Conservation (phyloP, 2,329 filamentous ascomycete genomes). For the Exserohilum turcica region DNA sequence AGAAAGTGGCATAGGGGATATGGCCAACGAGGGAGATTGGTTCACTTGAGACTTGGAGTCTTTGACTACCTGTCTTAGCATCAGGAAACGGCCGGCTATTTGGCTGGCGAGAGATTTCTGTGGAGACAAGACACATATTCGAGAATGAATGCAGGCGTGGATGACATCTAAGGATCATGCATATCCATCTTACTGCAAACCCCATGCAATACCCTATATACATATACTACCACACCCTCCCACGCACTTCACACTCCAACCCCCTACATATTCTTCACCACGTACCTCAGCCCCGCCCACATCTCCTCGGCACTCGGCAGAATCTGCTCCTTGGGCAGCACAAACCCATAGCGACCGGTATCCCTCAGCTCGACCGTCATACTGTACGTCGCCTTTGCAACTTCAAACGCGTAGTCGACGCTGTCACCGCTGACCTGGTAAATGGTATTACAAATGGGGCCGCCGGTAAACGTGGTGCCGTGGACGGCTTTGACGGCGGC, state of each 20-base stretch:
- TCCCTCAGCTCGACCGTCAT: slow-evolving; percentile 59
- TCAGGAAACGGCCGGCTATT: too few relatives aligned
- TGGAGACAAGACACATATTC: too few relatives aligned
- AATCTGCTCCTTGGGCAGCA: slow-evolving; percentile 57
- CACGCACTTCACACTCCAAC: not conserved
- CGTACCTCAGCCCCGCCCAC: slow-evolving; percentile 50
- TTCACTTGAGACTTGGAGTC: not conserved
- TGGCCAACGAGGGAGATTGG: not conserved
- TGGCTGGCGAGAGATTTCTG: too few relatives aligned
- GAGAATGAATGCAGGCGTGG: too few relatives aligned
- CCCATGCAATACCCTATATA: not conserved
- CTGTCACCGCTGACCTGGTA: slow-evolving; percentile 60
- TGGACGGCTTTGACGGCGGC: slow-evolving; percentile 63
- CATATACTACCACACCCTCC: not conserved
- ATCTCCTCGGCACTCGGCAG: slow-evolving; percentile 54
- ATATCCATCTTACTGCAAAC: not conserved
- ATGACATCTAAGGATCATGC: not conserved
- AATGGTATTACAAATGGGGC: slow-evolving; percentile 64
- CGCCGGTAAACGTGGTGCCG: slow-evolving; percentile 50
- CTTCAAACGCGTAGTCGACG: slow-evolving; percentile 53
- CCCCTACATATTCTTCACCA: slow-evolving; percentile 9
- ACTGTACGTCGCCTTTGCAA: slow-evolving; percentile 50
- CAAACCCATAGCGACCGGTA: slow-evolving; percentile 56
- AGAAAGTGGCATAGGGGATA: not conserved
- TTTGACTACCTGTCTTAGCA: too few relatives aligned